Conservation (phyloP, 1,139 yeast genomes). For the Kluyveromyces marxianus region DNA sequence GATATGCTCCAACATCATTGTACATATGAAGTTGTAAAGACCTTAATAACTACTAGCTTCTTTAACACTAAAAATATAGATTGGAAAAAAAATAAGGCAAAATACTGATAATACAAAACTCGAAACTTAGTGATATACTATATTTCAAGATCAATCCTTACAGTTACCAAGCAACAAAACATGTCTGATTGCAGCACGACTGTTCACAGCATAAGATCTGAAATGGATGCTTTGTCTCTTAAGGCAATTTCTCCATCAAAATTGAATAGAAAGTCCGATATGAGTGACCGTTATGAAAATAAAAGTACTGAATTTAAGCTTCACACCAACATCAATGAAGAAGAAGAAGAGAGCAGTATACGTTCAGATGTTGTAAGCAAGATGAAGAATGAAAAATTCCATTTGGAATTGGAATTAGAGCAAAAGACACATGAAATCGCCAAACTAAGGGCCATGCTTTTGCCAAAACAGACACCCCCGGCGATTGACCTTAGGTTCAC, state of each 20-base stretch:
- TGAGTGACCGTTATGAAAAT: not conserved
- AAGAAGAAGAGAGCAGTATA: not conserved
- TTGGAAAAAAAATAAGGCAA: too few relatives aligned
- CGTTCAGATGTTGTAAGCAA: slow-evolving; percentile 3
- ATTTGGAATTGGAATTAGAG: slow-evolving; percentile 14
- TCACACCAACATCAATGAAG: not conserved
- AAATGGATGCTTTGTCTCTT: slow-evolving; percentile 1
- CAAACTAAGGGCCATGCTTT: slow-evolving; percentile 6
- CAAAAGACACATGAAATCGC: slow-evolving; percentile 13
- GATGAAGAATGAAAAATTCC: slow-evolving; percentile 17
- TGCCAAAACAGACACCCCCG: slow-evolving; percentile 3
- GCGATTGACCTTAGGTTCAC: slow-evolving; percentile 4
- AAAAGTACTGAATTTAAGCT: not conserved
- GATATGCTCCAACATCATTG: too few relatives aligned
- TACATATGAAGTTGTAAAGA: too few relatives aligned
- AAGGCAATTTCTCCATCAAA: not conserved
- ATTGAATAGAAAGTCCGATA: not conserved
- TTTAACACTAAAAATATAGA: too few relatives aligned
- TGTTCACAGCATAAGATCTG: not conserved
- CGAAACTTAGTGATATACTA: too few relatives aligned
- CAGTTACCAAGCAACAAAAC: too few relatives aligned
- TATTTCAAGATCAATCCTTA: too few relatives aligned
- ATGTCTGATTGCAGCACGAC: slow-evolving; percentile 1
- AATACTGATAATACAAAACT: too few relatives aligned
- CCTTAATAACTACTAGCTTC: too few relatives aligned